Base-by-base conservation (phyloP, 2,329 filamentous ascomycete genomes). In the Fusarium odoratissimum region DNA sequence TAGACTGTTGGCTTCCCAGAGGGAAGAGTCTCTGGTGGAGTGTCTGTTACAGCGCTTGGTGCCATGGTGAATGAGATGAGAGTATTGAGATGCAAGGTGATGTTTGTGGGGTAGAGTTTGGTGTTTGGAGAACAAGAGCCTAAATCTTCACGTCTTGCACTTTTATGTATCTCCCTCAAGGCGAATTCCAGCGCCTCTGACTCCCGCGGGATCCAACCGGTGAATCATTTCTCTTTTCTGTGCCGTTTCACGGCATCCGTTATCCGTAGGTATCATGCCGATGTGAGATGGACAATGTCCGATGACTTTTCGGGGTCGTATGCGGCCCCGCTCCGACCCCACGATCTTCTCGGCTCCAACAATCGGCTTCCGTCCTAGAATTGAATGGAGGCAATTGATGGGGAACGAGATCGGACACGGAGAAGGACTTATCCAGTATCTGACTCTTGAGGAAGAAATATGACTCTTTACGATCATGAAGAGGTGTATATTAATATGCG, bases 1-100 rank as follows among this genome's bases (percentile, higher is more conserved):
- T 84, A 85, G 14, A 85, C 78, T 4, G 80, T 84, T 3, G 80
- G 81, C 76, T 83, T 82, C 1, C 21, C 35, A 3, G 35, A 40
- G 4, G 25, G 11, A 49, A 14, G 2, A 28, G n/a, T 62, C n/a
- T 71, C 62, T 12, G 62, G 63, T 2, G 33, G 46, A 12, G 41
- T 52, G 33, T 49, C 56, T 58, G 51, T 42, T 33, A 71, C 35
- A n/a, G 61, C 25, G 5, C 67, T 52, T 42, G 67, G 69, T 23
- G 67, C 57, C 67, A 71, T 71, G 16, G 9, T 58, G 25, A 21
- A 48, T n/a, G 30, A 13, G 31, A 5, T 10, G 13, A 31, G 25
- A n/a, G 13, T 25, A 5, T 9, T 42, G 30, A 17, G n/a, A 37
- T 9, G 35, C 16, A 48, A 9, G 35, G 23, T 48, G 11, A 21